Evolutionary conservation across 305 asterid genomes (phyloP), one percentile per base, ranked within the genome.

Genomic region (Fraxinus angustifolia): DNA sequence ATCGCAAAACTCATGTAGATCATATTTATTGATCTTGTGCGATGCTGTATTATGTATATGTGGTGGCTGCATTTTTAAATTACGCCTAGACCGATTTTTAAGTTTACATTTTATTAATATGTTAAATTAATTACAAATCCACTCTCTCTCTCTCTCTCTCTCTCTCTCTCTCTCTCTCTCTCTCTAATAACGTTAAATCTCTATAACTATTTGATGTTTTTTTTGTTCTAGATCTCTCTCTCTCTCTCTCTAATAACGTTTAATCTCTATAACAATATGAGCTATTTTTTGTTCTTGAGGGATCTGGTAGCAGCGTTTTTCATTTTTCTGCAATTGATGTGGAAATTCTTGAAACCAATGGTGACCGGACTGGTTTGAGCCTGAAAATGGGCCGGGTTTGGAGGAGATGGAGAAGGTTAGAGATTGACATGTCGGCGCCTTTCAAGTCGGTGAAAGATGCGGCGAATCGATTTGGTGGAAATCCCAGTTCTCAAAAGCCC

Each of bases 361-460:
- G 67, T 26, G 73, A 36, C 23, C n/a, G 26, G 75, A 71, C 53
- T 8, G 87, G 81, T 82, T 79, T 89, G 80, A 82, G 83, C 79
- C 78, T 80, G 30, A 35, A 60, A 74, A 38, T 68, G 73, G 79
- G 28, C 23, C 67, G 82, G 56, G 35, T 34, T 77, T 83, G 48
- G 50, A 74, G 34, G 68, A 17, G 79, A 35, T 26, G 75, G 48
- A 40, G 23, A 28, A 86, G 95, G 91, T 87, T 85, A 12, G 98
- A 91, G 84, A 91, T 93, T 36, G 99, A 93, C 88, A 93, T 98
- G 30, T 95, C 97, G 1, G 94, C 96, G 38, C 99, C 98, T 38
- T 91, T 95, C 82, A 97, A 91, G 89, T 95, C 97, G 0, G 99
- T 93, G 0, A 95, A 91, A 88, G 97, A 95, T 87, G 99, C 97